phyloP scores from a whole-genome alignment of 164 flowering plant genomes.

The Macadamia integrifolia region DNA sequence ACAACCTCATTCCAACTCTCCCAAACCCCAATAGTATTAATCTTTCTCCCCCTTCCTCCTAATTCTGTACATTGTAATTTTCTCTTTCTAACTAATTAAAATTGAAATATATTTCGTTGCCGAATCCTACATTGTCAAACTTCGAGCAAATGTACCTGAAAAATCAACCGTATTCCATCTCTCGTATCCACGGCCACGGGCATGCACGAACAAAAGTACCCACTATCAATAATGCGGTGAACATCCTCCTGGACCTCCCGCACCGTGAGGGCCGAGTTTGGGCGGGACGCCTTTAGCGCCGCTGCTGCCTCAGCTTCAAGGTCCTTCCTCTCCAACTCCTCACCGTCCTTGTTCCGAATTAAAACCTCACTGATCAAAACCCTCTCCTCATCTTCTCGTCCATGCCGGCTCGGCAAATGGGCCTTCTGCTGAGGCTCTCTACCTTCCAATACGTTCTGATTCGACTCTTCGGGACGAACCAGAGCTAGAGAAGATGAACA shows the following conservation, averaged over 20 bases:
- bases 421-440: conserved; percentile 27
- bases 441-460: conserved; percentile 22
- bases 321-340: conserved; percentile 91
- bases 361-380: conserved; percentile 92
- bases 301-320: conserved; percentile 65
- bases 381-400: conserved; percentile 68
- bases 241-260: conserved; percentile 95
- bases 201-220: conserved; percentile 84
- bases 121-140: neutral
- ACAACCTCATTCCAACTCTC: too few species aligned
- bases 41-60: too few species aligned
- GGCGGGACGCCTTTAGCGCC: conserved; percentile 71
- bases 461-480: conserved; percentile 23
- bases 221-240: conserved; percentile 79
- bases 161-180: conserved; percentile 85
- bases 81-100: too few species aligned
- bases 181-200: conserved; percentile 95
- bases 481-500: conserved; percentile 37
- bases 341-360: conserved; percentile 89
- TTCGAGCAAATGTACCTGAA: conserved; percentile 53
- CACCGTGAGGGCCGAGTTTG: conserved; percentile 83
- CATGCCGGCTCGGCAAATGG: conserved; percentile 16
- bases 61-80: too few species aligned
- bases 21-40: too few species aligned
- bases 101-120: neutral